A percentile compares a stretch with the other conserved stretches of the same genome.
Evolutionary conservation across 23 red algal genomes (phyloP).

Genomic region (Gracilaria domingensis): DNA sequence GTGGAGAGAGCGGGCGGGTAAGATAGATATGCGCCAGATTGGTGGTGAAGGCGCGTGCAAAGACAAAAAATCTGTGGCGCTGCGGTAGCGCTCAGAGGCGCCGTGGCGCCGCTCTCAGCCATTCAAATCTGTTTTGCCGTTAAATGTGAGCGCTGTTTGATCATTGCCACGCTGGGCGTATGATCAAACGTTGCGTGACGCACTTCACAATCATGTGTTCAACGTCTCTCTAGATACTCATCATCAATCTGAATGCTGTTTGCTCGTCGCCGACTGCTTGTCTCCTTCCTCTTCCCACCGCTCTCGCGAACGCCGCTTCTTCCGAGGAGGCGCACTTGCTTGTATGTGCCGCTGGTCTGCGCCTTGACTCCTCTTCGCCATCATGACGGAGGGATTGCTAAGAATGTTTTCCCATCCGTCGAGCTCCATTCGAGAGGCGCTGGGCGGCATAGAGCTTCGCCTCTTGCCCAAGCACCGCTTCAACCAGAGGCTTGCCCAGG

Average conservation of each 20-base stretch:
- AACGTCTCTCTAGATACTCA: neutral
- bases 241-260: no score
- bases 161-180: no score
- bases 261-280: no score
- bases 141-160: no score
- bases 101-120: neutral
- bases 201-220: neutral
- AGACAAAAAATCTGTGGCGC: neutral
- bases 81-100: neutral
- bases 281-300: neutral
- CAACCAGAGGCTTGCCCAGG: slow-evolving; percentile 12
- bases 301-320: neutral
- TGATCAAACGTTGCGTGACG: slow-evolving; percentile 15
- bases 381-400: neutral
- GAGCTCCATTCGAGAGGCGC: neutral
- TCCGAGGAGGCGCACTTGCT: neutral
- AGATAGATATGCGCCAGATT: neutral
- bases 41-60: no score
- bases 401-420: slow-evolving; percentile 22
- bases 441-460: slow-evolving; percentile 19
- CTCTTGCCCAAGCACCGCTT: neutral
- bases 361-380: neutral
- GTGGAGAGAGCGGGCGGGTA: neutral
- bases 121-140: neutral
- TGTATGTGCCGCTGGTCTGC: neutral